phyloP scores from a whole-genome alignment of 2,329 filamentous ascomycete genomes.

The Talaromyces pinophilus region DNA sequence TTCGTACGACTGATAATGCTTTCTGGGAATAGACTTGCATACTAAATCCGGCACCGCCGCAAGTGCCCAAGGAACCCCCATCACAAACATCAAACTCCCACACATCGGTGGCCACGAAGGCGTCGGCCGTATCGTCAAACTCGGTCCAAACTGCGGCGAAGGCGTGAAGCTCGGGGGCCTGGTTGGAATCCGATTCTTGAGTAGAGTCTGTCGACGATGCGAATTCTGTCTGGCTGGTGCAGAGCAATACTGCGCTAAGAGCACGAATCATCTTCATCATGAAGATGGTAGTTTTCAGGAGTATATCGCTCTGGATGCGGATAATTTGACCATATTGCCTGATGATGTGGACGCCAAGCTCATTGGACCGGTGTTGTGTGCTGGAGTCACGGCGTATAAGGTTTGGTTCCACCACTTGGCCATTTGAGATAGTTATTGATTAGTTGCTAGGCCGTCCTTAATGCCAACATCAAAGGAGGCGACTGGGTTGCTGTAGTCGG shows the following conservation, averaged over 20 bases:
- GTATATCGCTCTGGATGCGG: slow-evolving; percentile 49
- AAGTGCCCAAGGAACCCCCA: slow-evolving; percentile 43
- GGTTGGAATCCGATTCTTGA: slow-evolving; percentile 49
- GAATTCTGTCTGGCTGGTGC: slow-evolving; percentile 46
- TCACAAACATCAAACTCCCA: slow-evolving; percentile 48
- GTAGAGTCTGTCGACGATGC: slow-evolving; percentile 47
- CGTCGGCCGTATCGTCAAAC: slow-evolving; percentile 44
- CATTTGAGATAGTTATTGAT: not conserved
- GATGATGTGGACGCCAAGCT: slow-evolving; percentile 46
- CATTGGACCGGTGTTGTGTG: slow-evolving; percentile 48
- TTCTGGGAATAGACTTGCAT: slow-evolving; percentile 38
- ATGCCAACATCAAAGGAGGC: slow-evolving; percentile 43
- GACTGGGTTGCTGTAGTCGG: slow-evolving; percentile 50
- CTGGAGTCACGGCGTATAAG: slow-evolving; percentile 49
- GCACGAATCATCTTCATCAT: slow-evolving; percentile 50
- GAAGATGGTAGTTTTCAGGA: slow-evolving; percentile 51
- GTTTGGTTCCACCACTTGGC: slow-evolving; percentile 24
- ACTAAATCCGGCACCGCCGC: slow-evolving; percentile 44
- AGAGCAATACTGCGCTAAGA: slow-evolving; percentile 46
- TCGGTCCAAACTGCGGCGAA: slow-evolving; percentile 40
- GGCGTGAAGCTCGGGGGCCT: slow-evolving; percentile 42
- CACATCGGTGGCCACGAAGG: slow-evolving; percentile 52
- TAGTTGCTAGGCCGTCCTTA: slow-evolving; percentile 42
- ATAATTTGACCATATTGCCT: slow-evolving; percentile 47
- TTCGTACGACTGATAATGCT: not conserved